Conservation (phyloP, 176 grass and related monocot genomes). For the Tillandsia leiboldiana region DNA sequence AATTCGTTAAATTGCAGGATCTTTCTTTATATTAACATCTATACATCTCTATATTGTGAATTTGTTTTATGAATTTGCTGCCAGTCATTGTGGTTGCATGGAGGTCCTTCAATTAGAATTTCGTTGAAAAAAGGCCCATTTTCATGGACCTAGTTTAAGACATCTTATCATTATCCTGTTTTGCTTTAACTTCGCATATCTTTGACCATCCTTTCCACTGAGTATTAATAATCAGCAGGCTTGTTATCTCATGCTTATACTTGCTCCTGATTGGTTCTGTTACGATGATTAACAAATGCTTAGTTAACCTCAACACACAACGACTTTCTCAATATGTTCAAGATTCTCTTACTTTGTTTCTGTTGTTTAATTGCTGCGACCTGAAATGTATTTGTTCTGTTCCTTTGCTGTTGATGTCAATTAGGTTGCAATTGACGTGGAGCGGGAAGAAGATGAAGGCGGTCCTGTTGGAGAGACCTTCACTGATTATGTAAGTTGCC, state of each 20-base stretch:
- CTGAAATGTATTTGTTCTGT: constrained; percentile 9
- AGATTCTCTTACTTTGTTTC: neutral
- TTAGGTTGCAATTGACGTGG: constrained; percentile 90
- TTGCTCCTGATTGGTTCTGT: neutral
- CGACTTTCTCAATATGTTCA: neutral
- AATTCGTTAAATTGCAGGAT: neutral
- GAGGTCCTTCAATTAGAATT: too few relatives aligned
- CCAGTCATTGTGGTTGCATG: too few relatives aligned
- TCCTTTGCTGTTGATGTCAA: constrained; percentile 6
- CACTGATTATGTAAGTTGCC: constrained; percentile 68
- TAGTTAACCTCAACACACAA: neutral
- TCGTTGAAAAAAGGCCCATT: too few relatives aligned
- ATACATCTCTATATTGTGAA: too few relatives aligned
- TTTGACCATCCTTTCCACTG: too few relatives aligned
- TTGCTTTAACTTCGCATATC: neutral
- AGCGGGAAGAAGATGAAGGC: constrained; percentile 97
- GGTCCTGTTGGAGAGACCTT: constrained; percentile 87
- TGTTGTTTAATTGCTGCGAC: neutral
- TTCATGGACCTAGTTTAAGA: too few relatives aligned
- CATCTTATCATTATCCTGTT: neutral
- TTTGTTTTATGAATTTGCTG: too few relatives aligned
- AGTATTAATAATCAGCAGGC: neutral
- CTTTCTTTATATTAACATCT: neutral
- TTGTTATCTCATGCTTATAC: neutral
- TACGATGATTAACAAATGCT: neutral